phyloP scores from a whole-genome alignment of 2,329 filamentous ascomycete species.

The Leptographium procerum region DNA sequence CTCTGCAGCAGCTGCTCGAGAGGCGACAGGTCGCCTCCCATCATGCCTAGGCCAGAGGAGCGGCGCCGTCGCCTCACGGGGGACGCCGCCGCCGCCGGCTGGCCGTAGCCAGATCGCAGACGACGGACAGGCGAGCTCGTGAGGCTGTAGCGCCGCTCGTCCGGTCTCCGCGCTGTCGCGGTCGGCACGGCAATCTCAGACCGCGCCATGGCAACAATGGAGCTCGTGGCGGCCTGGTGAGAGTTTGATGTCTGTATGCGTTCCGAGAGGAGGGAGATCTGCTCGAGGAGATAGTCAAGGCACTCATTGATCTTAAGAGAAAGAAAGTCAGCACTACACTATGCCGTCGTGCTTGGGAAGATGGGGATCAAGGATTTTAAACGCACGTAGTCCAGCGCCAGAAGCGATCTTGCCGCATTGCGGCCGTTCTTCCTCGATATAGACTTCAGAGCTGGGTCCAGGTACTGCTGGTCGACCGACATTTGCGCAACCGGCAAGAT shows the following conservation, averaged over 20 bases:
- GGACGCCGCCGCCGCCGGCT: constrained; percentile 18
- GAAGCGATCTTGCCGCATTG: constrained; percentile 30
- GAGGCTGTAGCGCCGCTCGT: constrained; percentile 14
- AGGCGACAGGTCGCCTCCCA: constrained; percentile 26
- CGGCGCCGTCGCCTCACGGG: constrained; percentile 25
- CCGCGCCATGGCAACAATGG: constrained; percentile 30
- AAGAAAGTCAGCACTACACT: constrained; percentile 13
- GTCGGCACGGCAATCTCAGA: constrained; percentile 27
- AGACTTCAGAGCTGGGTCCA: constrained; percentile 45
- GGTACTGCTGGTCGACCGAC: constrained; percentile 56
- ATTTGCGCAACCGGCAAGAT: constrained; percentile 60
- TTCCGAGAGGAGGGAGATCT: constrained; percentile 28
- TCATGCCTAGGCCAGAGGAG: constrained; percentile 21
- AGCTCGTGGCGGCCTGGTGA: constrained; percentile 28
- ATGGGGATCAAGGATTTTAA: no score
- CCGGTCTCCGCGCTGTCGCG: constrained; percentile 4
- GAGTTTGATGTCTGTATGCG: constrained; percentile 33
- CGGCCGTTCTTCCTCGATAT: constrained; percentile 31
- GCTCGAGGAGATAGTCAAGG: constrained; percentile 37
- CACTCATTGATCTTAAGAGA: constrained; percentile 37
- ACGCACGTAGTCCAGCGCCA: constrained; percentile 41
- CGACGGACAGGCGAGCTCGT: constrained; percentile 23
- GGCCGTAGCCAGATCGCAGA: constrained; percentile 8
- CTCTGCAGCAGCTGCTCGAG: constrained; percentile 36
- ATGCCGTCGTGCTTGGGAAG: no score